Base-by-base conservation (phyloP, 2,329 filamentous ascomycete species). In the Emericellopsis atlantica region DNA sequence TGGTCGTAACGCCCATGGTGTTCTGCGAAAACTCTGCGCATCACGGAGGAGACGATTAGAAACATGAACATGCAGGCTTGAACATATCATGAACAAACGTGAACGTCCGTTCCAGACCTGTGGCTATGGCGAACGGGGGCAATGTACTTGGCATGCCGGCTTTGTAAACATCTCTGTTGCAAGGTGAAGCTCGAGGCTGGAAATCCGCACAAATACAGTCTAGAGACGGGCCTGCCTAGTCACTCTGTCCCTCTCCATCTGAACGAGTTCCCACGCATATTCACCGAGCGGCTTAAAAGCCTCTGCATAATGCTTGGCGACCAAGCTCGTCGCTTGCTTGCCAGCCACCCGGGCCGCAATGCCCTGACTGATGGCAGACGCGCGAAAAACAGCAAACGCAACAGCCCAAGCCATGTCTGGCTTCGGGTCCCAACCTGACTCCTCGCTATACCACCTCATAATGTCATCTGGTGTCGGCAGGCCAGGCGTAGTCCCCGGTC, bases 341-440 rank as follows among this genome's bases (percentile, higher is more conserved):
- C 23, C 36, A 6, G 33, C 40, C 32, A 41, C 40, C 40, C 40
- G 7, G n/a, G 40, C 40, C 22, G 40, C 33, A n/a, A 41, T 41
- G 24, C 40, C 40, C 40, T 41, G 40, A 6, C n/a, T n/a, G 15
- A 41, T 41, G 23, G 40, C 40, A 3, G 40, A n/a, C 5, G 34
- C 16, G 12, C 40, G 32, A 22, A 41, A 41, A 1, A 41, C 34
- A 12, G 23, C 22, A 32, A 41, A 41, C 22, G 40, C 32, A 21
- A 29, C 11, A 2, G 40, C 40, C 40, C 40, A 41, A 15, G 10
- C 33, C 21, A 36, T 36, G 21, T 41, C 40, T 6, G 40, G n/a
- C 2, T 21, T 16, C 32, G 40, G 40, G 12, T 36, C 33, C 40
- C 40, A 41, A 9, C 40, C 33, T 2, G 34, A 32, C 40, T 22